phyloP scores from a whole-genome alignment of 495 filamentous ascomycete genomes.

The Aspergillus heteromorphus region DNA sequence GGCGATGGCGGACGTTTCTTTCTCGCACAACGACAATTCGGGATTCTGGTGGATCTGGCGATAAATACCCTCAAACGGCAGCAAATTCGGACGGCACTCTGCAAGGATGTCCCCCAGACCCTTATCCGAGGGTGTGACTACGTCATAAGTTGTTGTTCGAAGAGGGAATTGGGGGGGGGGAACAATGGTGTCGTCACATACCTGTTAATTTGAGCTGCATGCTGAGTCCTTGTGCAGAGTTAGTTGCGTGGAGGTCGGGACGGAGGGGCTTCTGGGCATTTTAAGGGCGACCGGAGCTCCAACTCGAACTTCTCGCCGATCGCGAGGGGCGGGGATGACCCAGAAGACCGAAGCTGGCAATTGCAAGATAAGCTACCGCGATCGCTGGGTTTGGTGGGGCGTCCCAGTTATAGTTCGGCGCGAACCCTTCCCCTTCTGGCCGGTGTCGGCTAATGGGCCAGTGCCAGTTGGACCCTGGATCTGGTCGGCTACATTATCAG shows the following conservation, averaged over 20 bases:
- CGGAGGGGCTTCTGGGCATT: not conserved
- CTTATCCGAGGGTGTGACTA: not conserved
- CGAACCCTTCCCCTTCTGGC: not conserved
- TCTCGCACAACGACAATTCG: constrained; percentile 49
- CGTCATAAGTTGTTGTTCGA: not conserved
- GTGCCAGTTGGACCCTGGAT: not conserved
- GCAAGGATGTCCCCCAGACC: constrained; percentile 14
- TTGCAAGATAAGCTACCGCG: not conserved
- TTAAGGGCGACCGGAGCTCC: not conserved
- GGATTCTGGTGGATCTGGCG: constrained; percentile 43
- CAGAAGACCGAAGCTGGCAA: not conserved
- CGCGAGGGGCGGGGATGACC: not conserved
- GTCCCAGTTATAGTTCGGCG: too few species aligned
- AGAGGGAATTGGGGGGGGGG: not conserved
- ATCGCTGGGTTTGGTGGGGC: not conserved
- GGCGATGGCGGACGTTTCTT: constrained; percentile 36
- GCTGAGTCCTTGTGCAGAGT: too few species aligned
- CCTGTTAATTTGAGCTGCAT: too few species aligned
- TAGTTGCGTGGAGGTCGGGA: not conserved
- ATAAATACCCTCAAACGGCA: constrained; percentile 40
- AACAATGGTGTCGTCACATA: not conserved
- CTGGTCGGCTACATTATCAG: not conserved
- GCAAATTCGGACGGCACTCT: constrained; percentile 27
- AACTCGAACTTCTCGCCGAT: not conserved
- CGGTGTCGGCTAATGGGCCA: not conserved